A percentile compares a stretch with the other conserved stretches of the same genome.
These are phyloP conservation scores for Bremia lactucae DNA, from an alignment of 352 stramenopile genomes.

Conservation along the genomic window DNA sequence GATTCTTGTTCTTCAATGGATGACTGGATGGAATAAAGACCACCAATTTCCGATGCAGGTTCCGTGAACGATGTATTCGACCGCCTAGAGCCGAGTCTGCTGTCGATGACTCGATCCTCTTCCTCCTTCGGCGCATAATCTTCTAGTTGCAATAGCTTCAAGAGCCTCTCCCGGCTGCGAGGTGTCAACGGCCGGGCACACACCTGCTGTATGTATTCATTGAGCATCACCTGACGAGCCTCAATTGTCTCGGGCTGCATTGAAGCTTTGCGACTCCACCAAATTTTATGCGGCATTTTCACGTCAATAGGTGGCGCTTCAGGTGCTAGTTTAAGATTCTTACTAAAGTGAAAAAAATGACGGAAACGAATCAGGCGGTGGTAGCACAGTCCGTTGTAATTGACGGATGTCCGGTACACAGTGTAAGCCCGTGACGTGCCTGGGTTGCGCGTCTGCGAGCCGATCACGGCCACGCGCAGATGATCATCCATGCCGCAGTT, in stretches of 20 bases:
- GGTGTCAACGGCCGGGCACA: conserved; percentile 29
- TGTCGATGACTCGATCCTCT: conserved; percentile 17
- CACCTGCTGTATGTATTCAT: conserved; percentile 64
- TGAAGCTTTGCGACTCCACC: conserved; percentile 46
- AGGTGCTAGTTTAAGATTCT: conserved; percentile 29
- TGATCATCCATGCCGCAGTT: conserved; percentile 22
- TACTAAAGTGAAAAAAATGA: conserved; percentile 44
- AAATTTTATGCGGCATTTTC: conserved; percentile 40
- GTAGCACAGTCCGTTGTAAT: conserved; percentile 50
- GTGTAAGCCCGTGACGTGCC: conserved; percentile 39
- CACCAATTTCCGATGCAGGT: conserved; percentile 11
- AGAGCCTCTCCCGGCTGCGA: conserved; percentile 30
- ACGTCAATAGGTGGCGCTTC: conserved; percentile 7
- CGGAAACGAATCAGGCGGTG: conserved; percentile 61
- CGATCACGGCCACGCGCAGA: conserved; percentile 58
- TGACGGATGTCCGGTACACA: conserved; percentile 63
- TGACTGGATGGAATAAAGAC: conserved; percentile 11
- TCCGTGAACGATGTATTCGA: conserved; percentile 11
- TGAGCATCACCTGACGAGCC: conserved; percentile 55
- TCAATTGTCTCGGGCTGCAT: conserved; percentile 50
- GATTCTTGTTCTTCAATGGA: conserved; percentile 2
- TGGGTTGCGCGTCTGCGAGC: conserved; percentile 34
- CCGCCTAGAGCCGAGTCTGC: conserved; percentile 15
- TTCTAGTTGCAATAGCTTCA: conserved; percentile 50
- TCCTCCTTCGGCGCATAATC: conserved; percentile 28